Evolutionary conservation across 2,329 filamentous ascomycete genomes (phyloP).

Genomic region (Leptoxyphium fumago): DNA sequence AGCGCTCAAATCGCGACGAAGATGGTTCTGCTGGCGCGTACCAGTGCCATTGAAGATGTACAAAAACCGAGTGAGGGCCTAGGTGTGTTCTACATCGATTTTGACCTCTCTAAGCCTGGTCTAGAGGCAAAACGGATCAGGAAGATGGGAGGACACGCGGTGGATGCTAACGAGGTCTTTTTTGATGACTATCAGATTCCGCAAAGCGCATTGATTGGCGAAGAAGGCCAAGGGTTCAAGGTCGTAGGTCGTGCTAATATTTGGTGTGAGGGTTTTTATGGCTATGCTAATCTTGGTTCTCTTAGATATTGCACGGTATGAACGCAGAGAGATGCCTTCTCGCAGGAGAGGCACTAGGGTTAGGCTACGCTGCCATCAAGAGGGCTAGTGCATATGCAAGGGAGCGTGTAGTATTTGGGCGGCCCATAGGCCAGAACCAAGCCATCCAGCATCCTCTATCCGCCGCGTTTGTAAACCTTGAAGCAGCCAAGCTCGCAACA

Average conservation of each 20-base stretch:
- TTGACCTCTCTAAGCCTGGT: conserved; percentile 46
- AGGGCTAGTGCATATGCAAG: conserved; percentile 28
- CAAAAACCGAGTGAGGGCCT: conserved; percentile 59
- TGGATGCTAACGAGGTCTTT: conserved; percentile 79
- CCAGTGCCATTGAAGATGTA: conserved; percentile 52
- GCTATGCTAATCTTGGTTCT: conserved; percentile 9
- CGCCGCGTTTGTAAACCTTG: conserved; percentile 44
- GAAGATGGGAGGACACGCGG: conserved; percentile 73
- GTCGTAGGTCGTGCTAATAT: conserved; percentile 31
- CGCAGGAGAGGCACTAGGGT: conserved; percentile 63
- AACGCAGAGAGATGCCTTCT: conserved; percentile 34
- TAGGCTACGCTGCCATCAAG: conserved; percentile 54
- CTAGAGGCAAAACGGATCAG: conserved; percentile 57
- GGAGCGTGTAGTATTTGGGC: conserved; percentile 38
- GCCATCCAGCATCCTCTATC: conserved; percentile 45
- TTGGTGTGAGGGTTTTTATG: neutral
- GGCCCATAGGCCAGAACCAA: conserved; percentile 45
- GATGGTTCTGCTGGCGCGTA: conserved; percentile 72
- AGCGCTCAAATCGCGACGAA: conserved; percentile 68
- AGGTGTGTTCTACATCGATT: conserved; percentile 66
- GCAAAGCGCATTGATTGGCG: conserved; percentile 49
- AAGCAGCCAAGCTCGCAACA: conserved; percentile 45
- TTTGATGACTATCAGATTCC: conserved; percentile 65
- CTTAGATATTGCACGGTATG: conserved; percentile 32
- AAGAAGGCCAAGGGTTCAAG: conserved; percentile 63